These are phyloP conservation scores for Pilobolus umbonatus DNA, from an alignment of 192 early-diverging fungal genomes.

Conservation along the genomic window DNA sequence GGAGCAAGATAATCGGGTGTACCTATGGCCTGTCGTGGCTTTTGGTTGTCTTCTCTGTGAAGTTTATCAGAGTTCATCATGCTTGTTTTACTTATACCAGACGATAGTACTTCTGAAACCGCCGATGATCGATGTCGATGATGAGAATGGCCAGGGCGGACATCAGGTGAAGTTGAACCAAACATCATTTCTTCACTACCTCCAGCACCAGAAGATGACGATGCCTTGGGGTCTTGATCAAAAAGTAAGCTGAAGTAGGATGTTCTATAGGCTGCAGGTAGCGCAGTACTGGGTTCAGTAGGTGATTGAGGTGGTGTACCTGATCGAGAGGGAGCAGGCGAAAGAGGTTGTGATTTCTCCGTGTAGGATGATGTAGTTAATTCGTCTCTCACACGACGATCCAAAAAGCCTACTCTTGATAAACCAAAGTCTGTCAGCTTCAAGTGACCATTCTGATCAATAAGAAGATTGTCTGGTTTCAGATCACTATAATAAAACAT, in stretches of 20 bases:
- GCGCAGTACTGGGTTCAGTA: conserved; percentile 14
- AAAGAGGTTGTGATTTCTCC: conserved; percentile 14
- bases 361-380: conserved; percentile 19
- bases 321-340: conserved; percentile 27
- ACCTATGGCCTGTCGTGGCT: conserved; percentile 46
- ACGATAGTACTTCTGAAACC: conserved; percentile 6
- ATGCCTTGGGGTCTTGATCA: conserved; percentile 36
- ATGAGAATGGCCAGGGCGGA: not conserved
- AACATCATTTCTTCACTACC: conserved; percentile 11
- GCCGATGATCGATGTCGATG: conserved; percentile 6
- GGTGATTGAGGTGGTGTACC: conserved; percentile 29
- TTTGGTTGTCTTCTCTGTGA: not conserved
- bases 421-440: conserved; percentile 90
- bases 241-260: conserved; percentile 39
- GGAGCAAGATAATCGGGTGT: conserved; percentile 89
- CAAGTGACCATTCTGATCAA: conserved; percentile 79
- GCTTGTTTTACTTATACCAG: not conserved
- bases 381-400: conserved; percentile 63
- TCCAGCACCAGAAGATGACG: conserved; percentile 32
- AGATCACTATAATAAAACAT: conserved; percentile 56
- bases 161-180: not conserved
- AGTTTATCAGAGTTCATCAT: not conserved
- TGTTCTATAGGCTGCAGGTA: conserved; percentile 19
- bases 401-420: conserved; percentile 81
- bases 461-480: conserved; percentile 85